Conservation (phyloP, 164 flowering plant species). For the Santalum album region DNA sequence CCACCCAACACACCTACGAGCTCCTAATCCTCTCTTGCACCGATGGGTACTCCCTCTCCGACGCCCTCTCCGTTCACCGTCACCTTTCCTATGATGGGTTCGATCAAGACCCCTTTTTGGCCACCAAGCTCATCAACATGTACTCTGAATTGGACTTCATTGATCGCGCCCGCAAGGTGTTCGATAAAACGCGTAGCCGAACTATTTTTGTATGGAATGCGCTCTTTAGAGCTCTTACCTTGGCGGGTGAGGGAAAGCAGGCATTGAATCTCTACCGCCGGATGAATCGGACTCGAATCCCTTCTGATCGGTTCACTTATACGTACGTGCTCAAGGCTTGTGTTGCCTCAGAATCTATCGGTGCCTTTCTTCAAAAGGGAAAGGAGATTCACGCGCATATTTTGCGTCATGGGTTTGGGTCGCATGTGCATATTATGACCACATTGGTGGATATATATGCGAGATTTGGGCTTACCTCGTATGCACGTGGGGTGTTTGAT, state of each 20-base stretch:
- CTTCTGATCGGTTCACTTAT: constrained; percentile 73
- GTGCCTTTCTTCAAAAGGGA: constrained; percentile 26
- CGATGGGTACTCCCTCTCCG: constrained; percentile 27
- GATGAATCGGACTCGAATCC: constrained; percentile 43
- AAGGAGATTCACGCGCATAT: constrained; percentile 72
- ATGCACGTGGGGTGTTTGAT: constrained; percentile 53
- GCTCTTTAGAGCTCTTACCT: constrained; percentile 54
- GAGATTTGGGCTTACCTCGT: constrained; percentile 42
- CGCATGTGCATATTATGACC: constrained; percentile 54
- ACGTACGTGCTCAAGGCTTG: constrained; percentile 79
- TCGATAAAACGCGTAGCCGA: constrained; percentile 43
- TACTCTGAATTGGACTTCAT: constrained; percentile 43
- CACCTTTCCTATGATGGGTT: constrained; percentile 47
- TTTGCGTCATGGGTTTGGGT: constrained; percentile 55
- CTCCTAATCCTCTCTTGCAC: constrained; percentile 53
- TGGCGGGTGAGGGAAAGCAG: constrained; percentile 55
- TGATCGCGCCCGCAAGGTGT: constrained; percentile 61
- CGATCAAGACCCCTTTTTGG: constrained; percentile 71
- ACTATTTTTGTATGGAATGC: constrained; percentile 79
- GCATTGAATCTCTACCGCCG: constrained; percentile 35
- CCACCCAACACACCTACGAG: constrained; percentile 71
- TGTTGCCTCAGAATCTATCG: constrained; percentile 31
- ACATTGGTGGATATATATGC: constrained; percentile 70
- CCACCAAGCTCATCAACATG: constrained; percentile 72
- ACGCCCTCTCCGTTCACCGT: constrained; percentile 46